Evolutionary conservation across 495 filamentous ascomycete genomes (phyloP), one percentile per base, ranked within the genome.

Genomic region (Melanomma pulvis-pyrius): DNA sequence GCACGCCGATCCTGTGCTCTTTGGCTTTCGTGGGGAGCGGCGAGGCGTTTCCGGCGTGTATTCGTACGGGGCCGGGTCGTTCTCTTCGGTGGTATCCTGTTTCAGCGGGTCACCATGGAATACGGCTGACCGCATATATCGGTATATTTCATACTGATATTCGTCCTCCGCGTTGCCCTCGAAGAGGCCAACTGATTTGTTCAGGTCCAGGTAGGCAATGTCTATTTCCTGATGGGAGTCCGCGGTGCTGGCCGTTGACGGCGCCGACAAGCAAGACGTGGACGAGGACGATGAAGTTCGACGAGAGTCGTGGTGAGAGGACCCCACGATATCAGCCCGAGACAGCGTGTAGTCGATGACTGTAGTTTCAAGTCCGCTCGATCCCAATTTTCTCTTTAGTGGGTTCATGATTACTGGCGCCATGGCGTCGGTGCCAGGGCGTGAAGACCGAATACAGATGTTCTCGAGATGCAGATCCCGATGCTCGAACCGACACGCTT

Each of bases 331-430:
- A n/a, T 77, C 74, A 25, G 84, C 89, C 19, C 92, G 86, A 0
- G 91, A 96, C 39, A 96, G 84, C 0, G 92, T 93, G 74, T 96
- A 97, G 75, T 97, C 92, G 63, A 97, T 90, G 28, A 97, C 84
- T 0, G 92, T 96, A 8, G 91, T 86, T 51, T 92, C 86, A 0
- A 96, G 77, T 5, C 82, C 82, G 6, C 90, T 91, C 61, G 82
- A 81, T 0, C 88, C 88, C 63, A 92, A 87, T 28, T 83, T 83
- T 51, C 65, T 39, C 78, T 80, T 26, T 73, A 73, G n/a, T 75
- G 63, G 71, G 32, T 58, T 69, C 63, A 6, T 63, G 62, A 60
- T 29, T 13, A 28, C 46, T 21, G 32, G 50, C 21, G 21, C 25
- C 11, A 25, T 11, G 36, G 65, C 17, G 34, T 51, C 29, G 29